These are phyloP conservation scores for Paramecium octaurelia DNA, from an alignment of 73 alveolate genomes.

Conservation along the genomic window DNA sequence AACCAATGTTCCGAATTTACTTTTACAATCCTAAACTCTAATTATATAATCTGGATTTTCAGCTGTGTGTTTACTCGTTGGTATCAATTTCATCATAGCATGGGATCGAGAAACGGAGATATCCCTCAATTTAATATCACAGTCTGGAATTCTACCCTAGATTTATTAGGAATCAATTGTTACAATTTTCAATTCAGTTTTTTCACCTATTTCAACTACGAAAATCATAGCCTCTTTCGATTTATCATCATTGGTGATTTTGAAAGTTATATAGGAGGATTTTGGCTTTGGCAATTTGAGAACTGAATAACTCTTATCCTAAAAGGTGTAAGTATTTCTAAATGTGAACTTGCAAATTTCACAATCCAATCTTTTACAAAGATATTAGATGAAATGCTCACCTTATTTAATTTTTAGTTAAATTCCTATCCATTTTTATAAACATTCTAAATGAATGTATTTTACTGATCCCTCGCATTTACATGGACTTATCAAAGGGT, in stretches of 20 bases:
- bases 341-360: constrained; percentile 44
- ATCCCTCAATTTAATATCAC: constrained; percentile 82
- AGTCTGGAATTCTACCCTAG: constrained; percentile 86
- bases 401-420: constrained; percentile 52
- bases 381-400: constrained; percentile 47
- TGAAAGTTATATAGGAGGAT: background rate
- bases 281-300: constrained; percentile 37
- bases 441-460: constrained; percentile 53
- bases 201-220: constrained; percentile 38
- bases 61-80: background rate
- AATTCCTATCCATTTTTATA: constrained; percentile 55
- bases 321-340: constrained; percentile 11
- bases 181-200: constrained; percentile 29
- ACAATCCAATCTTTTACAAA: constrained; percentile 58
- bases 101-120: constrained; percentile 86
- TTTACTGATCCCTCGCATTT: constrained; percentile 53
- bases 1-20: constrained; percentile 88
- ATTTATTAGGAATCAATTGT: background rate
- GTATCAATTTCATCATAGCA: constrained; percentile 64
- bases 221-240: constrained; percentile 38
- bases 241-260: constrained; percentile 44
- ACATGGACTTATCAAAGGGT: constrained; percentile 58
- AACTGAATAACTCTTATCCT: background rate
- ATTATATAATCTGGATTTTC: constrained; percentile 39
- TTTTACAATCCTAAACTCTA: constrained; percentile 68